Percentiles rank a stretch among this genome's conserved stretches.
phyloP scores from a whole-genome alignment of 768 basidiomycete species.

The Xanthoconium stramineum region DNA sequence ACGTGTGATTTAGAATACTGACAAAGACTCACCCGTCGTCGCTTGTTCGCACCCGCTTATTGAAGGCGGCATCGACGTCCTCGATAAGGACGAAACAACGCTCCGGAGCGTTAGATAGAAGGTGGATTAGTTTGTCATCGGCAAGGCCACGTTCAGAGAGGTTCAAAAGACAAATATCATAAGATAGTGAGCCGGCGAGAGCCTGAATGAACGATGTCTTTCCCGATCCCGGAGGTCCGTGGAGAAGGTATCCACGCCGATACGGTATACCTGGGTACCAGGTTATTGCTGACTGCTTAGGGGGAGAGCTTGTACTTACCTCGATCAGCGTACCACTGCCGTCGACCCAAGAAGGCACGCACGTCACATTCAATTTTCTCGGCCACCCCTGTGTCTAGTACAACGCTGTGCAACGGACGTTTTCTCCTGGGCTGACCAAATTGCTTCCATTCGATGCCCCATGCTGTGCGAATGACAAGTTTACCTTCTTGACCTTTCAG shows the following conservation, averaged over 20 bases:
- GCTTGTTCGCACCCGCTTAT: constrained; percentile 82
- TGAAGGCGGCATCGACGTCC: constrained; percentile 97
- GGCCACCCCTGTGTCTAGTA: constrained; percentile 78
- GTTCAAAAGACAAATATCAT: constrained; percentile 95
- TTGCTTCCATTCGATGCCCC: constrained; percentile 95
- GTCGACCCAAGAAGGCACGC: constrained; percentile 73
- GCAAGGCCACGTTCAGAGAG: constrained; percentile 93
- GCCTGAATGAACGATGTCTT: constrained; percentile 99
- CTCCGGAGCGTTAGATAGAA: constrained; percentile 90
- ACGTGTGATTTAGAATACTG: constrained; percentile 1
- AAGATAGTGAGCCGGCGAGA: constrained; percentile 84
- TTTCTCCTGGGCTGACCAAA: constrained; percentile 91
- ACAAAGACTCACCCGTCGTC: constrained; percentile 77
- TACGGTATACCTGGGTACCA: constrained; percentile 82
- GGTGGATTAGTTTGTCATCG: constrained; percentile 93
- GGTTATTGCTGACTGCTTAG: constrained; percentile 1
- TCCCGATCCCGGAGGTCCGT: constrained; percentile 97
- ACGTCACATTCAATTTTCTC: constrained; percentile 82
- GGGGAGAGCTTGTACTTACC: constrained; percentile 46
- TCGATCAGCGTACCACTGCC: constrained; percentile 95
- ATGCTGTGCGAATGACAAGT: constrained; percentile 93
- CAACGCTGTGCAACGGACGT: constrained; percentile 84
- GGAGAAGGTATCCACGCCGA: constrained; percentile 88
- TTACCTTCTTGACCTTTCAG: constrained; percentile 87
- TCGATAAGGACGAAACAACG: constrained; percentile 94